phyloP scores from a whole-genome alignment of 306 rosid genomes.

The Cucurbita argyrosperma region DNA sequence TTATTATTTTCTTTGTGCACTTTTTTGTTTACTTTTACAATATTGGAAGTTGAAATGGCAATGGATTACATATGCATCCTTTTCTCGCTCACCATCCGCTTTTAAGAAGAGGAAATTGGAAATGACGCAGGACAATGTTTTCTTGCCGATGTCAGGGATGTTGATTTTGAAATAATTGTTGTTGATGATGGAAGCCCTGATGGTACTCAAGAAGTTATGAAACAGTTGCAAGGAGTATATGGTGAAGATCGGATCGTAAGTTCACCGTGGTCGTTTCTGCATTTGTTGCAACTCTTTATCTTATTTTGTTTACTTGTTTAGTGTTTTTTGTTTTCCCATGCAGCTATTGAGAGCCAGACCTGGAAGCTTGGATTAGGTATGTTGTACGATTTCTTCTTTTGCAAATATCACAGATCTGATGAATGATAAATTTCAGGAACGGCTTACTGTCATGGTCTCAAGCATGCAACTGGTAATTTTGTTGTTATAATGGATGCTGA shows the following conservation, averaged over 20 bases:
- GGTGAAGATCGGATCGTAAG: slow-evolving; percentile 87
- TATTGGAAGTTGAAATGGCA: neutral
- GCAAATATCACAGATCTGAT: slow-evolving; percentile 12
- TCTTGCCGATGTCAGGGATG: slow-evolving; percentile 32
- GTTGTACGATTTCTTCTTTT: slow-evolving; percentile 6
- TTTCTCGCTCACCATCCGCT: neutral
- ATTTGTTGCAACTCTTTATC: neutral
- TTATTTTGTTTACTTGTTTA: neutral
- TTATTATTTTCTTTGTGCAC: neutral
- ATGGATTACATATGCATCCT: neutral
- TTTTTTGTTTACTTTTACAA: neutral
- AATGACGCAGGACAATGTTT: neutral
- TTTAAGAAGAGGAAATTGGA: neutral
- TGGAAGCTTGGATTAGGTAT: slow-evolving; percentile 84
- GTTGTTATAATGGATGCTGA: slow-evolving; percentile 95
- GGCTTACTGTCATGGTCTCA: slow-evolving; percentile 84
- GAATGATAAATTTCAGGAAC: slow-evolving; percentile 50
- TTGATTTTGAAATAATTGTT: slow-evolving; percentile 70
- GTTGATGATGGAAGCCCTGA: slow-evolving; percentile 99
- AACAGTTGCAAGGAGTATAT: slow-evolving; percentile 69
- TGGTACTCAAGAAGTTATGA: slow-evolving; percentile 78
- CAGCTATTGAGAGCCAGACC: slow-evolving; percentile 83
- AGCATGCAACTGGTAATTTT: slow-evolving; percentile 91
- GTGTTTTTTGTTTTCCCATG: slow-evolving; percentile 3
- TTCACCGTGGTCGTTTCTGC: neutral